Evolutionary conservation across 306 rosid genomes (phyloP).

Genomic region (Gastrolobium bilobum): DNA sequence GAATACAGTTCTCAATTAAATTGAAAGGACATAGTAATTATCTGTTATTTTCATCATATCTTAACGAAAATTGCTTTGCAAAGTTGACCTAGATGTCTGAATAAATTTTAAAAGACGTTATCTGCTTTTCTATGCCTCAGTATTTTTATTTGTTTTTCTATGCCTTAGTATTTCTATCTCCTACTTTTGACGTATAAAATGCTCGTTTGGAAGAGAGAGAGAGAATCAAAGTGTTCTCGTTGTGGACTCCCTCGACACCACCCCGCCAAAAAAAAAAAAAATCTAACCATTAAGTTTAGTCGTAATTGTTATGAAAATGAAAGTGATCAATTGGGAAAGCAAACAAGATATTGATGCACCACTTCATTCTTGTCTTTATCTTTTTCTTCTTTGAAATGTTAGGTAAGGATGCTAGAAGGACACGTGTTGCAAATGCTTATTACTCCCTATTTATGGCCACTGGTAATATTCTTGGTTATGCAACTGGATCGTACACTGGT

Average conservation of each 20-base stretch:
- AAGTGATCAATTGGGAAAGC: conserved; percentile 35
- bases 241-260: background rate
- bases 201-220: conserved; percentile 11
- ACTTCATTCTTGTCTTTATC: conserved; percentile 34
- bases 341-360: conserved; percentile 26
- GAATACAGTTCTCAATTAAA: conserved; percentile 33
- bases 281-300: background rate
- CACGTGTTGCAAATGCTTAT: conserved; percentile 95
- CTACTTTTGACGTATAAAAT: conserved; percentile 11
- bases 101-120: background rate
- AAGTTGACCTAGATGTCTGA: conserved; percentile 15
- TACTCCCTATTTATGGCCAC: conserved; percentile 93
- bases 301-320: conserved; percentile 39
- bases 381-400: conserved; percentile 51
- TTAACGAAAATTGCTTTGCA: conserved; percentile 19
- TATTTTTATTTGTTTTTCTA: background rate
- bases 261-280: background rate
- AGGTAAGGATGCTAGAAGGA: conserved; percentile 92
- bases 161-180: background rate
- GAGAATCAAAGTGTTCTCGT: background rate
- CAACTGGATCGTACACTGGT: conserved; percentile 90
- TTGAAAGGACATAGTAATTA: background rate
- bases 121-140: conserved; percentile 19
- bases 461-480: conserved; percentile 95
- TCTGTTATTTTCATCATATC: conserved; percentile 32